phyloP scores from a whole-genome alignment of 768 basidiomycete species.

The Trametes cinnabarina region DNA sequence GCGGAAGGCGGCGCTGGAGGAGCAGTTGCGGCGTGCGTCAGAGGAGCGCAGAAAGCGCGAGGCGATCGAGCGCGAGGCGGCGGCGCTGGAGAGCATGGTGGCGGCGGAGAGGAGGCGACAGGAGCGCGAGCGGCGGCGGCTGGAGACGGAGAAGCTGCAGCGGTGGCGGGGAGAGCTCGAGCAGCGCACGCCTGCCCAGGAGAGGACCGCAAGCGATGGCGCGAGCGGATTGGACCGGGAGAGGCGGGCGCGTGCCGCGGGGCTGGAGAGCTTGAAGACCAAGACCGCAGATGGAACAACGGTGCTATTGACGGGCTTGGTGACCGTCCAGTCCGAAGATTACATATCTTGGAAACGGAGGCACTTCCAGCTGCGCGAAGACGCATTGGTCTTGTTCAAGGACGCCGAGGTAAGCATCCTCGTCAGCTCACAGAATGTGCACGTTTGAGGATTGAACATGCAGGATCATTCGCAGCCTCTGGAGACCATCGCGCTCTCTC shows the following conservation, averaged over 20 bases:
- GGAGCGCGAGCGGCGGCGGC: constrained; percentile 25
- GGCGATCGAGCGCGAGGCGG: constrained; percentile 24
- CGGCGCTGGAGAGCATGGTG: constrained; percentile 18
- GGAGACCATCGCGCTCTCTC: constrained; percentile 22
- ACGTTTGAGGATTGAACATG: not conserved
- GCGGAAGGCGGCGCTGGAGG: constrained; percentile 27
- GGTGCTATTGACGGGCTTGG: constrained; percentile 28
- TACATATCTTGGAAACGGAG: constrained; percentile 33
- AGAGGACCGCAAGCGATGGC: constrained; percentile 22
- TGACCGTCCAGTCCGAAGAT: constrained; percentile 30
- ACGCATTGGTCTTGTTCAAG: constrained; percentile 29
- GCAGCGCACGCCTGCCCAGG: constrained; percentile 4
- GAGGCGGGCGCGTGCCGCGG: constrained; percentile 17
- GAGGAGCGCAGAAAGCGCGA: constrained; percentile 25
- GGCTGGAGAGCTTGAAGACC: constrained; percentile 17
- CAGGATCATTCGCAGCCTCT: constrained; percentile 25
- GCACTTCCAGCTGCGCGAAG: constrained; percentile 29
- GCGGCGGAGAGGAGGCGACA: constrained; percentile 23
- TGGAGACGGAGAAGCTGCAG: constrained; percentile 27
- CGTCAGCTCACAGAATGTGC: not conserved
- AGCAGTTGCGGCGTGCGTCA: constrained; percentile 27
- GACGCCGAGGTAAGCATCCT: constrained; percentile 27
- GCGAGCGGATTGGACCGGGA: constrained; percentile 20
- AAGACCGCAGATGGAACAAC: constrained; percentile 8
- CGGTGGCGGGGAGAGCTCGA: constrained; percentile 24